Conservation (phyloP, 2,329 filamentous ascomycete species). For the Intubia oerlemansii region DNA sequence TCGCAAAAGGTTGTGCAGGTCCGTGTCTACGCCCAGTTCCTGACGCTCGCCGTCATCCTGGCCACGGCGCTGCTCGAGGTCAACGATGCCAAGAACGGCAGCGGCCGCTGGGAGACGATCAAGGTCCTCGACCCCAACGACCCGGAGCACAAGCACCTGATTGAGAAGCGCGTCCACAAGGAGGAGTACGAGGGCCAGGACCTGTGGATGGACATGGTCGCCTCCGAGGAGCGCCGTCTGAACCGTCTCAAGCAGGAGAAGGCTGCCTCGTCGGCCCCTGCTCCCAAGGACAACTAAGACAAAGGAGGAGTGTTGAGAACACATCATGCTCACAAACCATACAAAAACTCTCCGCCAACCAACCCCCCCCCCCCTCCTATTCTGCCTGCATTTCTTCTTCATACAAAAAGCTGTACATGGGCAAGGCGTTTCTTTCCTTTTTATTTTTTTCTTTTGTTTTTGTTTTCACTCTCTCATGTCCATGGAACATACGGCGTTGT, state of each 20-base stretch:
- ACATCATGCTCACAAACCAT: too few relatives aligned
- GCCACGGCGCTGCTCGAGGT: conserved; percentile 67
- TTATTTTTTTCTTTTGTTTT: too few relatives aligned
- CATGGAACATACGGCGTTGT: too few relatives aligned
- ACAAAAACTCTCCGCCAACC: too few relatives aligned
- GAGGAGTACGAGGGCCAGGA: conserved; percentile 78
- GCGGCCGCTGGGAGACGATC: conserved; percentile 67
- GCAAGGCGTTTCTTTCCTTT: too few relatives aligned
- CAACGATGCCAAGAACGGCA: conserved; percentile 52
- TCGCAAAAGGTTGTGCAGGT: conserved; percentile 85
- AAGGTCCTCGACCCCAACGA: conserved; percentile 63
- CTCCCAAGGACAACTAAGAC: too few relatives aligned
- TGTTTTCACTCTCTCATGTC: too few relatives aligned
- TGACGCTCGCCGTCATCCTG: conserved; percentile 69
- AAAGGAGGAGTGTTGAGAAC: too few relatives aligned
- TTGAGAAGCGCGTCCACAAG: conserved; percentile 75
- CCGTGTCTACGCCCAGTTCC: conserved; percentile 78
- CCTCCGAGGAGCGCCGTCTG: conserved; percentile 47
- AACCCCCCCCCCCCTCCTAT: too few relatives aligned
- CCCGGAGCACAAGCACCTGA: conserved; percentile 59
- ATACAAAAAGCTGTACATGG: too few relatives aligned
- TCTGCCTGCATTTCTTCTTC: too few relatives aligned
- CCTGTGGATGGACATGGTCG: conserved; percentile 85
- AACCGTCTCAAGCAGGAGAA: conserved; percentile 15
- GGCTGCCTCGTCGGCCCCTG: conserved; percentile 8